Evolutionary conservation across 2,329 filamentous ascomycete genomes (phyloP), one percentile per base, ranked within the genome.

Genomic region (Colletotrichum euphorbiae): DNA sequence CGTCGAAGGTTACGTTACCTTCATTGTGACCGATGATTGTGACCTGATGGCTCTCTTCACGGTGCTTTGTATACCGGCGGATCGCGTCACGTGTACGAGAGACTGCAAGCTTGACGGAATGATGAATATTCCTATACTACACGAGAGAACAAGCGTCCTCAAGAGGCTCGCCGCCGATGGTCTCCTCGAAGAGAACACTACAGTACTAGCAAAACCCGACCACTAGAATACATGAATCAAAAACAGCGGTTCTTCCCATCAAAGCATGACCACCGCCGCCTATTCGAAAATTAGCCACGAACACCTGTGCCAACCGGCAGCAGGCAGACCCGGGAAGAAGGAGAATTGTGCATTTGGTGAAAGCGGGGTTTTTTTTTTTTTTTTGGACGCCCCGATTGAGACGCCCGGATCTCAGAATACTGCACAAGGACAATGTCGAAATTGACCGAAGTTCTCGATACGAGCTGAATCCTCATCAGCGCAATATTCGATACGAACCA

Each of bases 101-200:
- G 46, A 15, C 15, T 1, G n/a, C 48, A 51, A 51, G 7, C 3
- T 31, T 36, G 48, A 13, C 15, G 38, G 55, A 58, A 38, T 48
- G n/a, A 3, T 58, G 28, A 48, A 58, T 15, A 58, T 58, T 48
- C 40, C 42, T 58, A 8, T 48, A 17, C 17, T 58, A 58, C 55
- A 58, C 6, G 55, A 46, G 21, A 24, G 24, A 31, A 46, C 42
- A 33, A 57, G 54, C n/a, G 42, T 57, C 54, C 51, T 40, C 15
- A 31, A 42, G 28, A 24, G 55, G 17, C 19, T 46, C 4, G 11
- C 3, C 36, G 4, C 2, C 4, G 2, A 11, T 3, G n/a, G 11
- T 46, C 28, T 4, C 11, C 55, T 58, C 7, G 42, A 9, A 12
- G 28, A 9, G 31, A 24, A 43, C 19, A 33, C 24, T 2, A 15